Evolutionary conservation across 2,329 filamentous ascomycete genomes (phyloP), one percentile per base, ranked within the genome.

Genomic region (Fusarium longipes): DNA sequence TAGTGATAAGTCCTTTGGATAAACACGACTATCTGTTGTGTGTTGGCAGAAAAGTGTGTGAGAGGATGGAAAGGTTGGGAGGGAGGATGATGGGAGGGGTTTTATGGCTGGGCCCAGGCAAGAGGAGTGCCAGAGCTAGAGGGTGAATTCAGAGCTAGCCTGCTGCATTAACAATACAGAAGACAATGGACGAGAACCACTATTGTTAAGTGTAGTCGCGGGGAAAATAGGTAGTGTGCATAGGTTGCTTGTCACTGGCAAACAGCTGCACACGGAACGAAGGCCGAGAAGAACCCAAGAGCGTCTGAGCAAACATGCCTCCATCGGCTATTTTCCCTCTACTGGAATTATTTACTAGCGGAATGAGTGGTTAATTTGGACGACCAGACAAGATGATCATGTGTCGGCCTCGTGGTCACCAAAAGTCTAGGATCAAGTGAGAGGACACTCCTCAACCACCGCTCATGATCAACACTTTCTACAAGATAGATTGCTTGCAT

Each of bases 41-140:
- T 18, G n/a, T 33, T 35, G 29, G 43, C 3, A 47, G 35, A 47
- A 17, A 39, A 64, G 35, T 42, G 35, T 47, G 35, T 48, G 44
- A 39, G 63, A 44, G 18, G 47, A 53, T 54, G 55, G 24, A 65
- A 68, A 60, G 35, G 14, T 65, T 57, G 20, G 35, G 15, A 38
- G 35, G 38, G 39, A 42, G 43, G 20, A 22, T 17, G 24, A 43
- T 38, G 22, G 50, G 27, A 9, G n/a, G 18, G 30, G 15, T 50
- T 65, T 68, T 56, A 44, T 43, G 25, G 25, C 8, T 43, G 47
- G 42, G 11, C 3, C 18, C 9, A 9, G 25, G 6, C n/a, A 38
- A 47, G 18, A 15, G 6, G n/a, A 30, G 36, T n/a, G 11, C 25
- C 49, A 52, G 22, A 44, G 22, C 40, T 32, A 30, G 11, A 36